Evolutionary conservation across 2,329 filamentous ascomycete genomes (phyloP), one percentile per base, ranked within the genome.

Genomic region (Metarhizium sp.): DNA sequence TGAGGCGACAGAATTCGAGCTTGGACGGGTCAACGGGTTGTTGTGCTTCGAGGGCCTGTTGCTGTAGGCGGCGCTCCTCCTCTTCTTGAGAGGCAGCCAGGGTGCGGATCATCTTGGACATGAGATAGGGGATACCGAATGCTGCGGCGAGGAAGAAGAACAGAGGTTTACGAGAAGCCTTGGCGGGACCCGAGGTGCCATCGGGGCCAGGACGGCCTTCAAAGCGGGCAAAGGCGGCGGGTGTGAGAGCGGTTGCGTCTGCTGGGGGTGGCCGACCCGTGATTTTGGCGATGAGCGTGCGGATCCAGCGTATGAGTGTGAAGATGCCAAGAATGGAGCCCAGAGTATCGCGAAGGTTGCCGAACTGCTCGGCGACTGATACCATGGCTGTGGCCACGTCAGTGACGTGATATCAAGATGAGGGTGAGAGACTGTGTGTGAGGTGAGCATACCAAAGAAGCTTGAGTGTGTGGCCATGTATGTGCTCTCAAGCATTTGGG

Each of bases 391-490:
- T 11, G 45, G 10, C 3, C 3, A 25, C 13, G 45, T 14, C 14
- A 50, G 18, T 18, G 8, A 45, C 10, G 18, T 20, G 36, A 42
- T 8, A 14, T 2, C 18, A 52, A 30, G 45, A n/a, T 7, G 16
- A 6, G 13, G 20, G 18, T 1, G 34, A 13, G 13, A 30, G 8
- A 7, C 7, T 14, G n/a, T 6, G 14, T 14, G n/a, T 6, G 14
- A 46, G 42, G 14, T 18, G 16, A 29, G 62, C 87, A 65, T 81
- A 96, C 91, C 92, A 66, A 97, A 99, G 73, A 99, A 99, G 54
- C 90, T 96, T 6, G 92, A 96, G 72, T 99, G 94, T 0, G 94
- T 99, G 34, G 95, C 94, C 95, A 99, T 99, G 66, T 96, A 99
- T 11, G 94, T 97, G 76, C 94, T 97, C 74, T 99, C 94, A 32